Evolutionary conservation across 495 filamentous ascomycete species (phyloP).

Genomic region (Durotheca rogersii): DNA sequence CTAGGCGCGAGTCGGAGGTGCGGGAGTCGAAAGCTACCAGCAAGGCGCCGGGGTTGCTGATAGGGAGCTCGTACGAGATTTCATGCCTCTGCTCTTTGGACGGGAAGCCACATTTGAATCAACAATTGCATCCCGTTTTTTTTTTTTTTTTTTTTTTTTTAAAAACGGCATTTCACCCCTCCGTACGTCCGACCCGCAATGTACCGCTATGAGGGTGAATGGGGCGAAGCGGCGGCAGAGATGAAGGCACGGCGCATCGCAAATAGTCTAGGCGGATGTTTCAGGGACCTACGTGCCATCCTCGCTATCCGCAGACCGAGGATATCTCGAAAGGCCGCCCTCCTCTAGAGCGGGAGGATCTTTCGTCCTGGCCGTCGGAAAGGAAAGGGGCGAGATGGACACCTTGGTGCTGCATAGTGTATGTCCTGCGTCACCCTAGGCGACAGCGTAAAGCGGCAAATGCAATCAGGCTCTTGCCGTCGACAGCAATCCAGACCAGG

Average conservation of each 20-base stretch:
- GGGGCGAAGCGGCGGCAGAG: conserved; percentile 1
- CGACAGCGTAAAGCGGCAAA: conserved; percentile 14
- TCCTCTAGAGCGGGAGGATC: conserved; percentile 1
- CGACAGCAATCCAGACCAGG: conserved; percentile 3
- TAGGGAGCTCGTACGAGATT: conserved; percentile 7
- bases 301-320: conserved; percentile 1
- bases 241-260: neutral
- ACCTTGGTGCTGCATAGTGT: conserved; percentile 6
- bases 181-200: conserved; percentile 1
- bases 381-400: conserved; percentile 11
- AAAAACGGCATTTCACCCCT: neutral
- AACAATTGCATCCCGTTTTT: too few species aligned
- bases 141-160: conserved; percentile 3
- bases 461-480: conserved; percentile 10
- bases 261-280: conserved; percentile 11
- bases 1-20: conserved; percentile 20
- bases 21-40: conserved; percentile 25
- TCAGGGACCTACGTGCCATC: conserved; percentile 16
- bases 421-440: conserved; percentile 12
- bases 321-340: neutral
- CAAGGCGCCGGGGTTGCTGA: conserved; percentile 7
- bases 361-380: neutral
- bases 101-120: conserved; percentile 24
- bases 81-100: conserved; percentile 18
- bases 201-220: neutral